Evolutionary conservation across 495 filamentous ascomycete genomes (phyloP).

Genomic region (Lophium mytilinum): DNA sequence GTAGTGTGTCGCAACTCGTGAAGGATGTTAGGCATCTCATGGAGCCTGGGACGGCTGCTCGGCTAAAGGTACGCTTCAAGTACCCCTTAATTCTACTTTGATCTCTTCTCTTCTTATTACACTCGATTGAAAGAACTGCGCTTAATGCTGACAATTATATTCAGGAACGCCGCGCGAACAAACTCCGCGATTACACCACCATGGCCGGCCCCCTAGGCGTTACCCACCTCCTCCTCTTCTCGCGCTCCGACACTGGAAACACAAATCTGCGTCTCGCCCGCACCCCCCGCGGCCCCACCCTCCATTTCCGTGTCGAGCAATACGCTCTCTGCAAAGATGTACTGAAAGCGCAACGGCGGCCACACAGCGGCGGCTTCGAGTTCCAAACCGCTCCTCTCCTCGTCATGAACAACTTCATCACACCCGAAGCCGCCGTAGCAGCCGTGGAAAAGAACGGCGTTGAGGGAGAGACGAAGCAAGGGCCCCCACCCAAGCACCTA

Average conservation of each 20-base stretch:
- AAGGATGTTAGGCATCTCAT: conserved; percentile 88
- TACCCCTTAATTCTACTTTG: not conserved
- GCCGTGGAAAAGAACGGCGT: no score
- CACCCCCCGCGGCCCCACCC: conserved; percentile 82
- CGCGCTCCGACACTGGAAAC: conserved; percentile 79
- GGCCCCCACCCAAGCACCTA: conserved; percentile 65
- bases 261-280: conserved; percentile 85
- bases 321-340: conserved; percentile 93
- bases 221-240: conserved; percentile 90
- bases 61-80: conserved; percentile 50
- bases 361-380: conserved; percentile 72
- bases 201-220: conserved; percentile 96
- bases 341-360: conserved; percentile 68
- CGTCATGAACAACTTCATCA: conserved; percentile 97
- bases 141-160: conserved; percentile 1
- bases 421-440: conserved; percentile 48
- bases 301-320: conserved; percentile 92
- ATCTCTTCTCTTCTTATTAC: not conserved
- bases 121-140: not conserved
- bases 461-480: conserved; percentile 1
- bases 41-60: conserved; percentile 86
- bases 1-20: conserved; percentile 83
- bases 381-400: conserved; percentile 75
- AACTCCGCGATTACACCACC: conserved; percentile 81
- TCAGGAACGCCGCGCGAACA: conserved; percentile 84